These are phyloP conservation scores for Mucor racemosus DNA, from an alignment of 371 early-diverging fungal species.

Conservation along the genomic window DNA sequence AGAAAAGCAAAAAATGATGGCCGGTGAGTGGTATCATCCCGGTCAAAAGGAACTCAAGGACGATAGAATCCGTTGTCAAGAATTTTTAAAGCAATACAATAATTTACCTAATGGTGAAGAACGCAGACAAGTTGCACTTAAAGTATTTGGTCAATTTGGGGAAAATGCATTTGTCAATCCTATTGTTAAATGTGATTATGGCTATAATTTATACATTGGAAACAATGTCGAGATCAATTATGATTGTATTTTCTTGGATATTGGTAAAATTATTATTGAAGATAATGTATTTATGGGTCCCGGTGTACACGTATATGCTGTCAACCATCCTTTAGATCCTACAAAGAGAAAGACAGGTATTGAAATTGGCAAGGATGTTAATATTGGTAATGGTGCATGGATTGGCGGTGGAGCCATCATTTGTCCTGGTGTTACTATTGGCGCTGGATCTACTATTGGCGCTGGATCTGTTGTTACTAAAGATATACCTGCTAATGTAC, in stretches of 20 bases:
- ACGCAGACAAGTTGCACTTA: constrained; percentile 40
- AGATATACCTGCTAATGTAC: constrained; percentile 70
- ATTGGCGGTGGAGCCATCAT: constrained; percentile 75
- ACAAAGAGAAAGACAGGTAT: constrained; percentile 28
- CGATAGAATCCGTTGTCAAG: constrained; percentile 51
- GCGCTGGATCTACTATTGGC: constrained; percentile 65
- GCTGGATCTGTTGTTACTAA: constrained; percentile 79
- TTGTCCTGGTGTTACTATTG: constrained; percentile 85
- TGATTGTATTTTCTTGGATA: constrained; percentile 72
- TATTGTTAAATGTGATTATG: constrained; percentile 74
- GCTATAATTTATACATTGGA: constrained; percentile 75
- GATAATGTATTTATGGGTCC: constrained; percentile 75
- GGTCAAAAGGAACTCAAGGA: constrained; percentile 58
- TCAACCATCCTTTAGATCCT: constrained; percentile 76
- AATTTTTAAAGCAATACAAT: constrained; percentile 53
- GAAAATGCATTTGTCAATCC: constrained; percentile 61
- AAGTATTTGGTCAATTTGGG: constrained; percentile 61
- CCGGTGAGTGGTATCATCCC: constrained; percentile 70
- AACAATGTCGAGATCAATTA: constrained; percentile 70
- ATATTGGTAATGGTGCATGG: constrained; percentile 76
- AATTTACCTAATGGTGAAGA: constrained; percentile 29
- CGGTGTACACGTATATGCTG: constrained; percentile 76
- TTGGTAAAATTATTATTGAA: constrained; percentile 69
- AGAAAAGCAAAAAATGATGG: constrained; percentile 69
- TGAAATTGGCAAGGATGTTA: constrained; percentile 33